A percentile compares a stretch with the other conserved stretches of the same genome.
These are phyloP conservation scores for Elaeis guineensis DNA, from an alignment of 176 grass and related monocot species.

Conservation along the genomic window DNA sequence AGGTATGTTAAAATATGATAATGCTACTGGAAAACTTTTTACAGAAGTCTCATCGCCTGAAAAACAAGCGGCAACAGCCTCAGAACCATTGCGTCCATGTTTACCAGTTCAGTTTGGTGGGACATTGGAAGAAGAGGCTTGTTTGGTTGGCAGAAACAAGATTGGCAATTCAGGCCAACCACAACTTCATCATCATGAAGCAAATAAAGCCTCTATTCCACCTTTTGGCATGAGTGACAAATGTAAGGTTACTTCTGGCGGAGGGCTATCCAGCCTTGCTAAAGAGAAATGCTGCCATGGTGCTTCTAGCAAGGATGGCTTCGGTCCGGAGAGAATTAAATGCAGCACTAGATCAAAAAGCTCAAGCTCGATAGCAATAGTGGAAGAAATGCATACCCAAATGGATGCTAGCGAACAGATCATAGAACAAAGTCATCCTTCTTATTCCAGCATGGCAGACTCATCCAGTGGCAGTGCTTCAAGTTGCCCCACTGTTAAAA, in stretches of 20 bases:
- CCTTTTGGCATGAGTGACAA: slow-evolving; percentile 7
- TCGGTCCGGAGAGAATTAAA: neutral
- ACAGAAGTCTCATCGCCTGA: slow-evolving; percentile 15
- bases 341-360: neutral
- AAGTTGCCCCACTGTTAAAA: slow-evolving; percentile 25
- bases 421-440: slow-evolving; percentile 5
- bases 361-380: neutral
- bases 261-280: neutral
- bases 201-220: slow-evolving; percentile 16
- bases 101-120: neutral
- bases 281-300: neutral
- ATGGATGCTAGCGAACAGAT: neutral
- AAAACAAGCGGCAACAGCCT: slow-evolving; percentile 7
- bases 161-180: neutral
- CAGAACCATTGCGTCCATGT: neutral
- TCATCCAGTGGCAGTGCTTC: slow-evolving; percentile 31
- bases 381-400: neutral
- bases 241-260: slow-evolving; percentile 1
- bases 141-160: neutral
- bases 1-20: slow-evolving; percentile 46
- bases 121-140: neutral
- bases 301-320: neutral
- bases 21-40: slow-evolving; percentile 31
- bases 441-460: slow-evolving; percentile 34
- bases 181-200: slow-evolving; percentile 9